Evolutionary conservation across 2,329 filamentous ascomycete genomes (phyloP).

Genomic region (Aspergillus sergii): DNA sequence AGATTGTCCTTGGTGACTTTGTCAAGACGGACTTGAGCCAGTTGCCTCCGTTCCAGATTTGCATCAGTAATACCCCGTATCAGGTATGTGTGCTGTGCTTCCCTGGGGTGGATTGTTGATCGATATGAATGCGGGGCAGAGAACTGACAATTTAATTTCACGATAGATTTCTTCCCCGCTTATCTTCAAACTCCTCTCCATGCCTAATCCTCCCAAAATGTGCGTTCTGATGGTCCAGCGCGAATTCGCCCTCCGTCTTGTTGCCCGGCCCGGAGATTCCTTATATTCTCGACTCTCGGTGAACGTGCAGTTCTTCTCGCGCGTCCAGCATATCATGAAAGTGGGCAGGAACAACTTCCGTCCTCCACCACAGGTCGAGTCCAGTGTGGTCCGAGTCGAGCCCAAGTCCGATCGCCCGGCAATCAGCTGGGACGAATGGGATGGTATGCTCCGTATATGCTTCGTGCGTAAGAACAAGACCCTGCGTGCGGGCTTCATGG

Average conservation of each 20-base stretch:
- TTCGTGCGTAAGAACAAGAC: constrained; percentile 92
- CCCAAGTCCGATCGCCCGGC: constrained; percentile 83
- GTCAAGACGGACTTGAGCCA: constrained; percentile 72
- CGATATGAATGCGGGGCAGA: neutral
- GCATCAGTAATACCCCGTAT: constrained; percentile 77
- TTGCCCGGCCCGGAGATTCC: constrained; percentile 82
- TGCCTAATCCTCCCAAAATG: constrained; percentile 74
- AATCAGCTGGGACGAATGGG: constrained; percentile 94
- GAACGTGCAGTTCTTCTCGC: constrained; percentile 91
- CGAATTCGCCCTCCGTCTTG: constrained; percentile 88
- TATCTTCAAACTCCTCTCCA: constrained; percentile 84
- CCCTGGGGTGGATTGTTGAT: neutral
- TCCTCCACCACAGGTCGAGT: constrained; percentile 90
- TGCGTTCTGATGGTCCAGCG: constrained; percentile 90
- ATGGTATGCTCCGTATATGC: constrained; percentile 79
- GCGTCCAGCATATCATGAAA: constrained; percentile 76
- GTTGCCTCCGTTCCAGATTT: constrained; percentile 61
- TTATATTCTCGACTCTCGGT: constrained; percentile 89
- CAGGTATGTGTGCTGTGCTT: constrained; percentile 50
- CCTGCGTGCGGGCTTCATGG: constrained; percentile 73
- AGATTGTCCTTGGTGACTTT: constrained; percentile 87
- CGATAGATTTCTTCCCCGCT: constrained; percentile 83
- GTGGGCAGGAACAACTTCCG: constrained; percentile 97
- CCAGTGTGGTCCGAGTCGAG: constrained; percentile 84
- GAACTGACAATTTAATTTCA: neutral